Conservation (phyloP, 768 basidiomycete genomes). For the Rickenella mellea region DNA sequence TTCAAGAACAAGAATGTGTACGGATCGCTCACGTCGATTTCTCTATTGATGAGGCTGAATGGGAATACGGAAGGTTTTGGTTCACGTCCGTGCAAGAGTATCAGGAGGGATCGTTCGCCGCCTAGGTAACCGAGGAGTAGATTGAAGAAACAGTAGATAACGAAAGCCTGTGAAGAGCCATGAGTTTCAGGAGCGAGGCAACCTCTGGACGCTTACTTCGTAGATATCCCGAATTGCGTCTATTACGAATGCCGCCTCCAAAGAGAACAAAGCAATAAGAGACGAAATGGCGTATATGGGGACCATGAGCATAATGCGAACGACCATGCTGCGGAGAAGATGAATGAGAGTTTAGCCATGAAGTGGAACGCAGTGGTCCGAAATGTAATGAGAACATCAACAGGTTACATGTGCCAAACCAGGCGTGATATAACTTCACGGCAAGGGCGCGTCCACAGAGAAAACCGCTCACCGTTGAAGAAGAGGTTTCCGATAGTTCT, state of each 20-base stretch:
- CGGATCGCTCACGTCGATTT: constrained; percentile 92
- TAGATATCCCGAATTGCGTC: constrained; percentile 93
- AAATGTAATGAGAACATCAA: no score
- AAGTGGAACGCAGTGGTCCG: background rate
- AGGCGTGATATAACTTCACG: no score
- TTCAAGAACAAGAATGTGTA: constrained; percentile 91
- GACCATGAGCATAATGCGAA: constrained; percentile 95
- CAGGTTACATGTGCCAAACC: no score
- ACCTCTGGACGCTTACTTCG: constrained; percentile 60
- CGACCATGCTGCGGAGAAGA: constrained; percentile 69
- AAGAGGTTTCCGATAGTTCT: constrained; percentile 77
- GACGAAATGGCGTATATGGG: constrained; percentile 89
- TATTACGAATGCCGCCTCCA: constrained; percentile 93
- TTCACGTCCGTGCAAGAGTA: constrained; percentile 82
- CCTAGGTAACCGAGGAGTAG: constrained; percentile 79
- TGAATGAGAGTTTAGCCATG: background rate
- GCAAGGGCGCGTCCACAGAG: no score
- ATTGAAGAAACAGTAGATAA: constrained; percentile 88
- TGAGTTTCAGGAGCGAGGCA: background rate
- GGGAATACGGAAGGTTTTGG: constrained; percentile 87
- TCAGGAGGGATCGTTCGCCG: constrained; percentile 88
- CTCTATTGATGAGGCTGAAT: constrained; percentile 67
- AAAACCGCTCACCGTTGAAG: constrained; percentile 54
- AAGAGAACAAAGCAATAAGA: constrained; percentile 85
- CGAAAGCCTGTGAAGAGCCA: constrained; percentile 56